Evolutionary conservation across 495 filamentous ascomycete species (phyloP).

Genomic region (Annulohypoxylon moriforme): DNA sequence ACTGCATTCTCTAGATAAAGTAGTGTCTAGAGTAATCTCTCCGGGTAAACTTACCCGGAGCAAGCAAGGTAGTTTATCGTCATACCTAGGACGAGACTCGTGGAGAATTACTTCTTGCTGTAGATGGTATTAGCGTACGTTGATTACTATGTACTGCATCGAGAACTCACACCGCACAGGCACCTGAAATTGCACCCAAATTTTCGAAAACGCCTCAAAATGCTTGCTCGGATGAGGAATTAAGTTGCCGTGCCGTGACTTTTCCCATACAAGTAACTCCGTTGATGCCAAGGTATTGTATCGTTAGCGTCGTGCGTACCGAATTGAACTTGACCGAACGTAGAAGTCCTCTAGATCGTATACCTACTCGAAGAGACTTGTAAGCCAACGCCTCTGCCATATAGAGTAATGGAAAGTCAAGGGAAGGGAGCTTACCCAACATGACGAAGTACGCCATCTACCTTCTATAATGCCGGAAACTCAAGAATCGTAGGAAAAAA

Average conservation of each 20-base stretch:
- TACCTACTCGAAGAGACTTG: neutral
- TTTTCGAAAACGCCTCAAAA: slow-evolving; percentile 34
- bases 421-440: slow-evolving; percentile 16
- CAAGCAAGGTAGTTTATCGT: slow-evolving; percentile 39
- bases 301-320: slow-evolving; percentile 30
- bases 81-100: slow-evolving; percentile 41
- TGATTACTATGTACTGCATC: neutral
- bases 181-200: slow-evolving; percentile 19
- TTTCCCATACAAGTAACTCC: slow-evolving; percentile 23
- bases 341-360: slow-evolving; percentile 35
- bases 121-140: neutral
- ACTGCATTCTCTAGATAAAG: slow-evolving; percentile 4
- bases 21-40: slow-evolving; percentile 1
- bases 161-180: slow-evolving; percentile 25
- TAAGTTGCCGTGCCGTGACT: slow-evolving; percentile 24
- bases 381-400: neutral
- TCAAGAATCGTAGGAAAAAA: slow-evolving; percentile 30
- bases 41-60: slow-evolving; percentile 21
- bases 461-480: slow-evolving; percentile 32
- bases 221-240: slow-evolving; percentile 32
- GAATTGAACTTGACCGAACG: slow-evolving; percentile 35
- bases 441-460: slow-evolving; percentile 36
- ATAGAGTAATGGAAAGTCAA: neutral
- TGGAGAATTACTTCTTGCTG: slow-evolving; percentile 10
- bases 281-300: slow-evolving; percentile 15